Base-by-base conservation (phyloP, 306 rosid species). In the cucumber (Cucumis sativus) region DNA sequence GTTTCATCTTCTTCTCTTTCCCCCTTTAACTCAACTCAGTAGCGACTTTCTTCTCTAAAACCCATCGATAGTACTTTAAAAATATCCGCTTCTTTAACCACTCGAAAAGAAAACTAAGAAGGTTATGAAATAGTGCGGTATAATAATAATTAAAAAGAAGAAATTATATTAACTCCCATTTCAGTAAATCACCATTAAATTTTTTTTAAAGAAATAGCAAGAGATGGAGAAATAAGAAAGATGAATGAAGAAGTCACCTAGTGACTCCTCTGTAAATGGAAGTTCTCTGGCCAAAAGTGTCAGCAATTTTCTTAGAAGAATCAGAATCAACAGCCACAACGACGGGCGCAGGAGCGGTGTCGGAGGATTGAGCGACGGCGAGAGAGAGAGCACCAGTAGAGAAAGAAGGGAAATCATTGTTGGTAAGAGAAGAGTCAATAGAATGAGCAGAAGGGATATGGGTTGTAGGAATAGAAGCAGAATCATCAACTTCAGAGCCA, bases 191-290 rank as follows among this genome's bases (percentile, higher is more conserved):
- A 10, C 30, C 15, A 58, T 12, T 25, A 56, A 25, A 6, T 1
- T 1, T 28, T 28, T 28, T 28, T 1, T 2, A 11, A 11, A 8
- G 20, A 16, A 52, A 15, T 4, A 2, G 8, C 3, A 9, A 47
- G 14, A 10, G 51, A 45, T 9, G 10, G 14, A 51, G n/a, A 16
- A 1, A 52, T 1, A 10, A 0, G 2, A 3, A 16, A 16, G 20
- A 6, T 1, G 5, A 0, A 5, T 5, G 20, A 52, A 52, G 6
- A 13, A n/a, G 14, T 12, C 1, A 96, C 99, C 99, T 88, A 10
- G 99, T 96, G n/a, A 96, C 98, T 0, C 99, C 99, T 84, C 99
- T 83, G 91, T 92, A 96, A 79, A 96, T 96, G 5, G 99, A 96
- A 76, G 99, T 96, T 79, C 99, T 66, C 82, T 96, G 99, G 28